phyloP scores from a whole-genome alignment of 2,329 filamentous ascomycete genomes.

The Grosmannia serpens region DNA sequence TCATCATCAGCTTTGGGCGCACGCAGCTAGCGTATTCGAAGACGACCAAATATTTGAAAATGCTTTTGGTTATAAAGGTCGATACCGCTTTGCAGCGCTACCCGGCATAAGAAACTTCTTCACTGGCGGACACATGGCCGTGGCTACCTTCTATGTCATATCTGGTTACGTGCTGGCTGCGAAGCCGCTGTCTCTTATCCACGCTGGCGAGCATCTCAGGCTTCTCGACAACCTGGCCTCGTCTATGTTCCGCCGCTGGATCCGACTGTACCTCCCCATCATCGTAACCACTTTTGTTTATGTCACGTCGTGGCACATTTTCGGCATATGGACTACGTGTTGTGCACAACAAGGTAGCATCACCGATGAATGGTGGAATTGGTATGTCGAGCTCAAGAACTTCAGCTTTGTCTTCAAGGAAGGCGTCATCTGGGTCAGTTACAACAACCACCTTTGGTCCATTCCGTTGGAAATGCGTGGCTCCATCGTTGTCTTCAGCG shows the following conservation, averaged over 20 bases:
- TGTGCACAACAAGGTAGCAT: conserved; percentile 27
- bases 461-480: conserved; percentile 54
- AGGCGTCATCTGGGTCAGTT: conserved; percentile 44
- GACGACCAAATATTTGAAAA: conserved; percentile 35
- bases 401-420: conserved; percentile 55
- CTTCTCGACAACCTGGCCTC: conserved; percentile 33
- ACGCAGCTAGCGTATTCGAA: conserved; percentile 19
- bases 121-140: conserved; percentile 49
- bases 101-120: conserved; percentile 50
- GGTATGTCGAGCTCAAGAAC: conserved; percentile 50
- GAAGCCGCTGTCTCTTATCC: conserved; percentile 35
- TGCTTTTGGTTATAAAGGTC: conserved; percentile 36
- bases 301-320: conserved; percentile 39
- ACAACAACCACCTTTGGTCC: conserved; percentile 51
- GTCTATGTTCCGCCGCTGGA: conserved; percentile 36
- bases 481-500: conserved; percentile 51
- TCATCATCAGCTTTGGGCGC: conserved; percentile 48
- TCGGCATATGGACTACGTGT: conserved; percentile 32
- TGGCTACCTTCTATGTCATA: conserved; percentile 37
- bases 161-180: conserved; percentile 42
- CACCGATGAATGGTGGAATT: conserved; percentile 35
- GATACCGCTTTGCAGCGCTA: conserved; percentile 38
- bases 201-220: conserved; percentile 27
- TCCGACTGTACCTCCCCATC: conserved; percentile 38
- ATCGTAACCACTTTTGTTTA: conserved; percentile 43